A percentile compares a stretch with the other conserved stretches of the same genome.
These are phyloP conservation scores for Capronia coronata DNA, from an alignment of 2,329 filamentous ascomycete species.

Conservation along the genomic window DNA sequence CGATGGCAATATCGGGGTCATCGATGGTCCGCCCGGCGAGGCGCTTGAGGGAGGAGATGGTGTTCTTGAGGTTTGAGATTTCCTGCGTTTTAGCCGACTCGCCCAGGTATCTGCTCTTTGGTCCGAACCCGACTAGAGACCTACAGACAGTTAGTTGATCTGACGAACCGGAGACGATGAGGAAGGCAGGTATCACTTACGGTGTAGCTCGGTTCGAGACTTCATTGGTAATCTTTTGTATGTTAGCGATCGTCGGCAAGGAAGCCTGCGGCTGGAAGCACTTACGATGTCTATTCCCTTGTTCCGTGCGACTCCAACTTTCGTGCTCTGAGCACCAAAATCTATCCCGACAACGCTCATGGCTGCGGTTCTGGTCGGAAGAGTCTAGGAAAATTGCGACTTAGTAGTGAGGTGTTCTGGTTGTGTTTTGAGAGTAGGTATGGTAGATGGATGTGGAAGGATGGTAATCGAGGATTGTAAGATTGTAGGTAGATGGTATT, in stretches of 20 bases:
- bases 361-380: conserved; percentile 1
- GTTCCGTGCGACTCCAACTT: conserved; percentile 94
- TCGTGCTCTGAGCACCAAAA: conserved; percentile 93
- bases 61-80: conserved; percentile 99
- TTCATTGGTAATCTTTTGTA: conserved; percentile 84
- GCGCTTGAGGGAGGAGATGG: conserved; percentile 84
- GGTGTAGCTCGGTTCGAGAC: conserved; percentile 97
- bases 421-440: conserved; percentile 1
- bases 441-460: neutral
- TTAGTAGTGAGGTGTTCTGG: conserved; percentile 5
- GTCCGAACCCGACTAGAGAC: conserved; percentile 88
- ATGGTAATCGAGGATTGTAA: neutral
- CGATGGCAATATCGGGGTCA: conserved; percentile 87
- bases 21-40: conserved; percentile 78
- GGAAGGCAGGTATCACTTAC: conserved; percentile 56
- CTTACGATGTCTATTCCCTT: conserved; percentile 97
- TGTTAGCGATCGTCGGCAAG: conserved; percentile 12
- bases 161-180: conserved; percentile 1
- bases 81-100: conserved; percentile 97
- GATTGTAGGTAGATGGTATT: neutral
- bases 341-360: conserved; percentile 73
- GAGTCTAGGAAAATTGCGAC: conserved; percentile 2
- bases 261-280: conserved; percentile 33
- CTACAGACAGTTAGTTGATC: conserved; percentile 41
- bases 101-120: conserved; percentile 87